Base-by-base conservation (phyloP, 2,329 filamentous ascomycete genomes). In the Leptodontidium sp. region DNA sequence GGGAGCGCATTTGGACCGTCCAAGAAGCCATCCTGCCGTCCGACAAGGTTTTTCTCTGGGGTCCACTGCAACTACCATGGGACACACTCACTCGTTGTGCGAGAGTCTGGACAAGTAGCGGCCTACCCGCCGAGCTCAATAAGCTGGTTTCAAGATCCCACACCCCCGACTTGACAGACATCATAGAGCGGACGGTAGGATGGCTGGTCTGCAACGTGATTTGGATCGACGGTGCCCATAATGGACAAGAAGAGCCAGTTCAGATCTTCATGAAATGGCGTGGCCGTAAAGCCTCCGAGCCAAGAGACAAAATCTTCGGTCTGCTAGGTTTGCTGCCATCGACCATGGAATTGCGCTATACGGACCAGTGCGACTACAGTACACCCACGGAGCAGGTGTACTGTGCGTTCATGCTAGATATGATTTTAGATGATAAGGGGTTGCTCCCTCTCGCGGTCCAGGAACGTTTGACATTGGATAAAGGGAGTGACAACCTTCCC, bases 141-240 rank as follows among this genome's bases (percentile, higher is more conserved):
- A 5, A 57, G 12, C 17, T 57, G 8, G 9, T 38, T 17, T 57
- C 15, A 2, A 21, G n/a, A 21, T 2, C 5, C 15, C 15, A 47
- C 4, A 57, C 14, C 12, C 32, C 52, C 17, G 52, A 57, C 32
- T 8, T 38, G 52, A n/a, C 32, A 38, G 29, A 29, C 17, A 21
- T 57, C 6, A 57, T 57, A 17, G 29, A 38, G 2, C 29, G 52
- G 3, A 57, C 52, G 5, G 3, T 57, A 4, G 52, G 52, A 8
- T 57, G 52, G 52, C 17, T 57, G 15, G 17, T 57, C 29, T 38
- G 29, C 52, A 57, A 57, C 17, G 52, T 57, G 29, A 57, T 57
- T 21, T 57, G 52, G 52, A 57, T 57, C 52, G 38, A 57, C 15
- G 29, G 52, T 4, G 52, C 52, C 5, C 52, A 57, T 8, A 12